Conservation (phyloP, 768 basidiomycete species). For the Lentinus tigrinus region DNA sequence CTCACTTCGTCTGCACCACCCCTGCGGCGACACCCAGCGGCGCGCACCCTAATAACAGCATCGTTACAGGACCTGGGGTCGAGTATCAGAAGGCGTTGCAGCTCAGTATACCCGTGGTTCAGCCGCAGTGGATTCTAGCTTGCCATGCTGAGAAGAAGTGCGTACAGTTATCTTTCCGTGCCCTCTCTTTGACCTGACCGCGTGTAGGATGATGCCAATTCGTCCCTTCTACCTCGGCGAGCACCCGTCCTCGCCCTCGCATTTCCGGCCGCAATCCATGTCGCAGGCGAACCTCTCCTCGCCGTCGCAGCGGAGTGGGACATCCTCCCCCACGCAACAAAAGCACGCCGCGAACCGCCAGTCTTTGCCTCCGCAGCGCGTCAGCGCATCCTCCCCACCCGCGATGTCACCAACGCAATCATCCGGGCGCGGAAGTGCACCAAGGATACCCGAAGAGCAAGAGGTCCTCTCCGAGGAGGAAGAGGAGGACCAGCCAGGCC, state of each 20-base stretch:
- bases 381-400: constrained; percentile 41
- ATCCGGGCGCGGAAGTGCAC: constrained; percentile 24
- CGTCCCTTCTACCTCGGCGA: constrained; percentile 79
- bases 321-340: constrained; percentile 31
- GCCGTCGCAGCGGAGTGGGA: constrained; percentile 36
- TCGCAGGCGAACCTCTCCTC: constrained; percentile 61
- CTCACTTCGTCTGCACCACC: constrained; percentile 95
- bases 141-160: constrained; percentile 85
- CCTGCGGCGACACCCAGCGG: constrained; percentile 68
- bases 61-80: constrained; percentile 63
- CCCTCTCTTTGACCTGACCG: neutral
- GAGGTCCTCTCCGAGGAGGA: constrained; percentile 29
- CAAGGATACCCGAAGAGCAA: constrained; percentile 47
- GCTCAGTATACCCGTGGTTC: constrained; percentile 91
- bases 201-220: constrained; percentile 80
- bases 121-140: constrained; percentile 92
- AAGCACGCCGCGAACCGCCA: constrained; percentile 52
- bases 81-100: constrained; percentile 96
- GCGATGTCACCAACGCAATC: constrained; percentile 37
- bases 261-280: constrained; percentile 71
- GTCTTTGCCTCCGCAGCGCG: constrained; percentile 62
- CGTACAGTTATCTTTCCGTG: constrained; percentile 20
- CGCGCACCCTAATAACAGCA: constrained; percentile 52
- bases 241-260: constrained; percentile 46
- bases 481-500: constrained; percentile 16